Evolutionary conservation across 257 asterid genomes (phyloP).

Genomic region (Forsythia suspensa): DNA sequence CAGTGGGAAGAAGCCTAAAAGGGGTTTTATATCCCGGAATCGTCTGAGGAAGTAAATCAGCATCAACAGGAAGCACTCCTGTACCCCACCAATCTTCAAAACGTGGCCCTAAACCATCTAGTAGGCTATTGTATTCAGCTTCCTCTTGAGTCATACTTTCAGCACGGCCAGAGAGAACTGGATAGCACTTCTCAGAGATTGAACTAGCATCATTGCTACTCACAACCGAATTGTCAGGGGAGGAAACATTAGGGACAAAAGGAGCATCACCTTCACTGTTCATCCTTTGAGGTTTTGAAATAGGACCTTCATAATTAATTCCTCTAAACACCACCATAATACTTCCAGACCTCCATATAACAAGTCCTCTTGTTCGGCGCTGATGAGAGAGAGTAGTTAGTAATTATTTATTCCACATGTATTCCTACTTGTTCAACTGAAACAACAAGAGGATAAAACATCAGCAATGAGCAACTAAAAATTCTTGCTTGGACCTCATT

Average conservation of each 20-base stretch:
- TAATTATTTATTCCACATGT: conserved; percentile 8
- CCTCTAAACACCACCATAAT: conserved; percentile 97
- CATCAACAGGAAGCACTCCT: conserved; percentile 97
- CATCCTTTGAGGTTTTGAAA: conserved; percentile 42
- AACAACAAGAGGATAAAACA: conserved; percentile 13
- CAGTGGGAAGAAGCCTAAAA: conserved; percentile 89
- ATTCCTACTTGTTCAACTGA: conserved; percentile 19
- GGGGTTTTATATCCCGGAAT: conserved; percentile 91
- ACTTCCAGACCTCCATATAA: conserved; percentile 98
- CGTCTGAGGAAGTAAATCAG: conserved; percentile 89
- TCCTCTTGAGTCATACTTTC: conserved; percentile 65
- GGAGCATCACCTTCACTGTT: conserved; percentile 50
- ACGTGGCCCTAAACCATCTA: conserved; percentile 94
- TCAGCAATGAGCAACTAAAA: conserved; percentile 1
- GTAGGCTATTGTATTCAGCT: conserved; percentile 61
- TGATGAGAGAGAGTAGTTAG: conserved; percentile 43
- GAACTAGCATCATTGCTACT: conserved; percentile 30
- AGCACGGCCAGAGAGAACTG: conserved; percentile 31
- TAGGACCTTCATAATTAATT: conserved; percentile 83
- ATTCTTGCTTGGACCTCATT: not conserved
- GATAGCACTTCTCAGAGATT: conserved; percentile 43
- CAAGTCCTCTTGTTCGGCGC: conserved; percentile 95
- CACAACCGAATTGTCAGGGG: conserved; percentile 36
- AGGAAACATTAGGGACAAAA: conserved; percentile 75
- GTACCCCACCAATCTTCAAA: conserved; percentile 99